phyloP scores from a whole-genome alignment of 805 yeast species.

The Metschnikowia lochheadii region DNA sequence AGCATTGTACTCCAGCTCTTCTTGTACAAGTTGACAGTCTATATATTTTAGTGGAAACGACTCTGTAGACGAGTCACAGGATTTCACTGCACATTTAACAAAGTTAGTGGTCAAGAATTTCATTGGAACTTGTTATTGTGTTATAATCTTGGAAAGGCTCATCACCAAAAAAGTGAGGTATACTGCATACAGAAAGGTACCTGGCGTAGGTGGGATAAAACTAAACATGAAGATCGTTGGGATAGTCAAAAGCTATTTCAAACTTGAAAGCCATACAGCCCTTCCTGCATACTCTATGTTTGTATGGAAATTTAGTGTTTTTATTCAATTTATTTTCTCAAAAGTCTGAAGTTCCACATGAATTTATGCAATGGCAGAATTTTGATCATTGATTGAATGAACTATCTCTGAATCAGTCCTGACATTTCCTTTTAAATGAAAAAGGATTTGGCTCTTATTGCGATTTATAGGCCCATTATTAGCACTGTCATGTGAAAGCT shows the following conservation, averaged over 20 bases:
- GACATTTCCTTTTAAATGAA: background rate
- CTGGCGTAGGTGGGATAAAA: background rate
- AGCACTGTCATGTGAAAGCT: background rate
- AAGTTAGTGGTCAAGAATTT: slow-evolving; percentile 94
- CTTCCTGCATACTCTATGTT: background rate
- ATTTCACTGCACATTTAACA: slow-evolving; percentile 85
- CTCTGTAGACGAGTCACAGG: slow-evolving; percentile 68
- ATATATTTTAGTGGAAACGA: slow-evolving; percentile 77
- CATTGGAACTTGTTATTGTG: slow-evolving; percentile 41
- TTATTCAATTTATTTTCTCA: background rate
- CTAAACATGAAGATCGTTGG: background rate
- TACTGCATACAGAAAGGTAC: background rate
- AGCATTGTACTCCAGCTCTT: slow-evolving; percentile 77
- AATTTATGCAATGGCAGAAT: background rate
- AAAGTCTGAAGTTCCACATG: background rate
- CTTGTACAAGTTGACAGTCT: slow-evolving; percentile 67
- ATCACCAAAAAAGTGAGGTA: slow-evolving; percentile 3
- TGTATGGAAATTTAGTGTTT: background rate
- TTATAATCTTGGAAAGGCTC: background rate
- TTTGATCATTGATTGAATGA: background rate
- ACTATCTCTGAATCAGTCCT: background rate
- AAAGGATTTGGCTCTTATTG: background rate
- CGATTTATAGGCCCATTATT: background rate
- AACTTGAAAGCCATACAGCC: background rate
- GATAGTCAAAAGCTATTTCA: background rate